A percentile compares a stretch with the other conserved stretches of the same genome.
These are phyloP conservation scores for Persicaria tinctoria DNA, from an alignment of 148 eudicot genomes.

Conservation along the genomic window DNA sequence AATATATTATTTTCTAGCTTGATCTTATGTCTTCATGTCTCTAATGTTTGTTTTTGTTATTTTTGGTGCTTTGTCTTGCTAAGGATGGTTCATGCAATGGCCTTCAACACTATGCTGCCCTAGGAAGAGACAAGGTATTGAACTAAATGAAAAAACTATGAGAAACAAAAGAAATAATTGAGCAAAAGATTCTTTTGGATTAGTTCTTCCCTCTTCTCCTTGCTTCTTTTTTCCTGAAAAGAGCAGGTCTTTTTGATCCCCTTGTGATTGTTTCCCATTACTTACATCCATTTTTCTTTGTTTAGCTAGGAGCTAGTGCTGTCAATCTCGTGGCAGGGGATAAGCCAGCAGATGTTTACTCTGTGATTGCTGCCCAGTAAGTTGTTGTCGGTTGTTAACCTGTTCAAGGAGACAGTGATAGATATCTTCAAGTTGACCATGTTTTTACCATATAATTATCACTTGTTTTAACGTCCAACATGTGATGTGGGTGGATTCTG, in stretches of 20 bases:
- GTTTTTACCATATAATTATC: background rate
- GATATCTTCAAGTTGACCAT: background rate
- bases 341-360: constrained; percentile 97
- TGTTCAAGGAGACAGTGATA: background rate
- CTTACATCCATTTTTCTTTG: constrained; percentile 10
- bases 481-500: too few species aligned
- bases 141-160: background rate
- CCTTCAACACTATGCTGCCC: constrained; percentile 97
- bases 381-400: background rate
- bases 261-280: background rate
- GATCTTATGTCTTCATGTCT: too few species aligned
- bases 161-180: too few species aligned
- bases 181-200: too few species aligned
- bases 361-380: constrained; percentile 91
- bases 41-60: too few species aligned
- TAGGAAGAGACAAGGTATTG: constrained; percentile 96
- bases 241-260: background rate
- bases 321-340: constrained; percentile 94
- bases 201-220: too few species aligned
- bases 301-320: constrained; percentile 87
- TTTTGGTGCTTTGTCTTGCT: constrained; percentile 1
- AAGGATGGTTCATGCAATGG: constrained; percentile 96
- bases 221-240: too few species aligned
- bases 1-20: too few species aligned
- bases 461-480: background rate